phyloP scores from a whole-genome alignment of 345 rosid species.

The Abelmoschus esculentus region DNA sequence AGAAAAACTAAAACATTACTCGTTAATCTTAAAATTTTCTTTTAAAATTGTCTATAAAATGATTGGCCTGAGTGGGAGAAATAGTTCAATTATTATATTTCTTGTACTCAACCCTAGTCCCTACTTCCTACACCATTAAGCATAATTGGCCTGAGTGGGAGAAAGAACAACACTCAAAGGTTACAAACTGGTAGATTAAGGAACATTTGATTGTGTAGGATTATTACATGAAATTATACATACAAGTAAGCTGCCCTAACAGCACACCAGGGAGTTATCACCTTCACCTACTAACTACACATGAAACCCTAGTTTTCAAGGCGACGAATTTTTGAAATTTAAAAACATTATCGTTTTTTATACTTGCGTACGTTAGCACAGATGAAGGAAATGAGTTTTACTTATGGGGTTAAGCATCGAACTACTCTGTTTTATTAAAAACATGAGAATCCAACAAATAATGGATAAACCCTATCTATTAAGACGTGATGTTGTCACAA shows the following conservation, averaged over 20 bases:
- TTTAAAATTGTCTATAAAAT: no score
- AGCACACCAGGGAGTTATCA: neutral
- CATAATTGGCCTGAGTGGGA: conserved; percentile 37
- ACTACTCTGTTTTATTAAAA: neutral
- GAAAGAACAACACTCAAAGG: neutral
- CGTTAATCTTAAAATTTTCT: no score
- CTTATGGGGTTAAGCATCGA: conserved; percentile 29
- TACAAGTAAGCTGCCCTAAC: neutral
- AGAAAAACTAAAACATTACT: no score
- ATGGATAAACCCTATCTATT: conserved; percentile 1
- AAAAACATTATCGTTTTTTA: no score
- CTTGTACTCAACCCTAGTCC: neutral
- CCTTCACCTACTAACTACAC: neutral
- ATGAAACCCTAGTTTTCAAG: neutral
- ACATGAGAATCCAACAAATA: neutral
- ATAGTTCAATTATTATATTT: no score
- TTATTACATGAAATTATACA: neutral
- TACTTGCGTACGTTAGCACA: no score
- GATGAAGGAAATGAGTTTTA: neutral
- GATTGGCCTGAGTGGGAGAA: no score
- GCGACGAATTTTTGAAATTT: neutral
- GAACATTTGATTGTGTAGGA: conserved; percentile 13
- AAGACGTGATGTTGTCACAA: conserved; percentile 1
- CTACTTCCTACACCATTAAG: neutral
- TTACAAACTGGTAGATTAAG: conserved; percentile 39